A percentile compares a stretch with the other conserved stretches of the same genome.
These are phyloP conservation scores for Eucalyptus cloeziana DNA, from an alignment of 345 rosid genomes.

Conservation along the genomic window DNA sequence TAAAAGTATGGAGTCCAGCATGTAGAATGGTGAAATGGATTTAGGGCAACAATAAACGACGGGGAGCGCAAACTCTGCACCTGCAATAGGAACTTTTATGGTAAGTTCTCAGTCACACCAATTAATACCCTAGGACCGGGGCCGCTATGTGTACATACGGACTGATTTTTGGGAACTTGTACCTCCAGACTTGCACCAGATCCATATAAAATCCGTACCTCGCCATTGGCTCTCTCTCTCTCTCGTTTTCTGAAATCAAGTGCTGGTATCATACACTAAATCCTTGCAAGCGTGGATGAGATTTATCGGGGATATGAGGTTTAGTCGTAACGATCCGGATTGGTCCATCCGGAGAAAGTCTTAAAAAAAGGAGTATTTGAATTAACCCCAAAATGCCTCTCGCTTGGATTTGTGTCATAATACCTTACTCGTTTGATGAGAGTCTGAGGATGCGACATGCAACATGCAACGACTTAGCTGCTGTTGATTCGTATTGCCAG, in stretches of 20 bases:
- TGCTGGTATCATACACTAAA: too few species aligned
- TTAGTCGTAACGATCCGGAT: too few species aligned
- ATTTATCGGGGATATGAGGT: too few species aligned
- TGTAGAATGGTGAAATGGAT: background rate
- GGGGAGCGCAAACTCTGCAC: background rate
- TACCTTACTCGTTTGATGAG: background rate
- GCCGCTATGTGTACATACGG: background rate
- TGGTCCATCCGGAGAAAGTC: too few species aligned
- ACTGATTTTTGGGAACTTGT: background rate
- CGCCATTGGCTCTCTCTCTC: background rate
- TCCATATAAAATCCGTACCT: background rate
- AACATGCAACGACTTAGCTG: fast-evolving
- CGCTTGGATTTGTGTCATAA: background rate
- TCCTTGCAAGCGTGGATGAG: too few species aligned
- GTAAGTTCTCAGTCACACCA: background rate
- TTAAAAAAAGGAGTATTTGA: too few species aligned
- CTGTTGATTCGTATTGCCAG: too few species aligned
- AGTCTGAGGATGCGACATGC: too few species aligned
- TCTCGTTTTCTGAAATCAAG: too few species aligned
- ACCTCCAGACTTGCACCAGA: background rate
- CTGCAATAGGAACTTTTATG: background rate
- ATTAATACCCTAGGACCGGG: background rate
- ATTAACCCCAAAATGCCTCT: background rate
- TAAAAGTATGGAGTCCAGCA: background rate
- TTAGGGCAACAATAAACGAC: background rate